phyloP scores from a whole-genome alignment of 495 filamentous ascomycete species.

The Penicillium roqueforti region DNA sequence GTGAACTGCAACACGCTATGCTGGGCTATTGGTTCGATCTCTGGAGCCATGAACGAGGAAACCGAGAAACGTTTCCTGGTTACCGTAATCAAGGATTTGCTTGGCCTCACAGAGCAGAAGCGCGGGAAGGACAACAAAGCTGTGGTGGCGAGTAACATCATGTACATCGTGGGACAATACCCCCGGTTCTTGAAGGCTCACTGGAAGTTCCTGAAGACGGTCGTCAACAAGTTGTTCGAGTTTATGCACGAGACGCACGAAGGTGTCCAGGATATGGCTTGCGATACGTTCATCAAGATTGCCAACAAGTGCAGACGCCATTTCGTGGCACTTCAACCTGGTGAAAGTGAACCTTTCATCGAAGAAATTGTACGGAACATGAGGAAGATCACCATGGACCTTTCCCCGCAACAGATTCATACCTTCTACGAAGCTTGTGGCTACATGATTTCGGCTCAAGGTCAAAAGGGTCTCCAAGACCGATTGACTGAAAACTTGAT shows the following conservation, averaged over 20 bases:
- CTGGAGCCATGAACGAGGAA: slow-evolving; percentile 98
- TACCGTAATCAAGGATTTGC: slow-evolving; percentile 96
- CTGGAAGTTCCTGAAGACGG: slow-evolving; percentile 99
- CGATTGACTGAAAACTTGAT: slow-evolving; percentile 88
- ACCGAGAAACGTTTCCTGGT: slow-evolving; percentile 98
- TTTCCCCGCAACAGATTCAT: slow-evolving; percentile 94
- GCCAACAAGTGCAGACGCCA: slow-evolving; percentile 96
- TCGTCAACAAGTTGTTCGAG: slow-evolving; percentile 99
- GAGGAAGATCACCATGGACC: slow-evolving; percentile 88
- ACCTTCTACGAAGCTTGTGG: slow-evolving; percentile 99
- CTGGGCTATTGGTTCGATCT: slow-evolving; percentile 99
- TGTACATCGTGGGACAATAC: slow-evolving; percentile 99
- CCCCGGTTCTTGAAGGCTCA: slow-evolving; percentile 97
- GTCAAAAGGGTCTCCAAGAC: slow-evolving; percentile 86
- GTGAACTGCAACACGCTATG: slow-evolving; percentile 98
- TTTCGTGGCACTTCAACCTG: slow-evolving; percentile 93
- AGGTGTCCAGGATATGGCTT: slow-evolving; percentile 99
- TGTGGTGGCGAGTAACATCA: slow-evolving; percentile 98
- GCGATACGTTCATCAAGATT: slow-evolving; percentile 99
- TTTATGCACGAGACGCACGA: slow-evolving; percentile 99
- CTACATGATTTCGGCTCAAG: slow-evolving; percentile 98
- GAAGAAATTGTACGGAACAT: slow-evolving; percentile 97
- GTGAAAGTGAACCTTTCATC: slow-evolving; percentile 93
- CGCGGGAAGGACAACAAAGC: slow-evolving; percentile 99
- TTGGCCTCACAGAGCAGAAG: slow-evolving; percentile 99